Evolutionary conservation across 345 rosid species (phyloP).

Genomic region (Bruguiera parviflora): DNA sequence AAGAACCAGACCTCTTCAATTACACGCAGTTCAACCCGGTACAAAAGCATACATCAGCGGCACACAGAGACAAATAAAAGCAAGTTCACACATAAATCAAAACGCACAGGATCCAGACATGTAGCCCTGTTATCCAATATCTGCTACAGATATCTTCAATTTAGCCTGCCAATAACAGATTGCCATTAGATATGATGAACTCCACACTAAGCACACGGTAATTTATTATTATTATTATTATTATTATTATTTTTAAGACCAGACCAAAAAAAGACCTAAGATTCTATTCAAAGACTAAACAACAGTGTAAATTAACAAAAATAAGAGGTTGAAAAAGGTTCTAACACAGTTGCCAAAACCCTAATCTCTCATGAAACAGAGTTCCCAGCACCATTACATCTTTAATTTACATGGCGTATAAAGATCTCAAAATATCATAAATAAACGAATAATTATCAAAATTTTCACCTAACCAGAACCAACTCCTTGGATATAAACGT

Average conservation of each 20-base stretch:
- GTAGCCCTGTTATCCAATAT: neutral
- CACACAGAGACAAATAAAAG: conserved; percentile 4
- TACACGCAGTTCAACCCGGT: conserved; percentile 22
- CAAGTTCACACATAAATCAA: conserved; percentile 14
- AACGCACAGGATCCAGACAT: neutral
- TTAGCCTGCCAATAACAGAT: neutral
- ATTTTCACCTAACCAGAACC: neutral
- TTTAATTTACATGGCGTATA: neutral
- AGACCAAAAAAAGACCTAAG: neutral
- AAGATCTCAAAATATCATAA: neutral
- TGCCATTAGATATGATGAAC: neutral
- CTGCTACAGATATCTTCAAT: too few relatives aligned
- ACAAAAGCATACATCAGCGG: conserved; percentile 14
- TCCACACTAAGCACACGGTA: too few relatives aligned
- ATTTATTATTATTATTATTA: too few relatives aligned
- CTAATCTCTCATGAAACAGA: neutral
- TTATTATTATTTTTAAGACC: too few relatives aligned
- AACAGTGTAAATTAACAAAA: neutral
- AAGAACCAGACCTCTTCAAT: conserved; percentile 27
- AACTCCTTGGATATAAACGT: neutral
- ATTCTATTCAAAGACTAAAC: neutral
- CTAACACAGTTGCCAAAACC: neutral
- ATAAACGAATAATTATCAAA: conserved; percentile 1
- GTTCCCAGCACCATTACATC: neutral
- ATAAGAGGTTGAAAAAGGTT: neutral